Evolutionary conservation across 208 protist genomes (phyloP).

Genomic region (Acanthamoeba polyphaga): DNA sequence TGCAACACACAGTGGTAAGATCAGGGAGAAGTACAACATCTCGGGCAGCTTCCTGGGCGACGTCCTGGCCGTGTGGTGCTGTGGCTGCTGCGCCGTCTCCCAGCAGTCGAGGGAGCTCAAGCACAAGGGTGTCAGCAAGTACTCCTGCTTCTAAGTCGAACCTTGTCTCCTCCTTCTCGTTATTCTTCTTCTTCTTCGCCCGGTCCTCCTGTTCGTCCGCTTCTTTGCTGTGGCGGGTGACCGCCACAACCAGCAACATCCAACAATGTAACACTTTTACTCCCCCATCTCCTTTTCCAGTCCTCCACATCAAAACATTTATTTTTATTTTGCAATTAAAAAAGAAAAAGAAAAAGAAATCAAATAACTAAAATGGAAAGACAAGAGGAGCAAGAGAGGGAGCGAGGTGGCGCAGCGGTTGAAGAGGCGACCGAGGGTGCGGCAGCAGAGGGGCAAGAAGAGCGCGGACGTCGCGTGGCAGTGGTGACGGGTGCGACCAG

Average conservation of each 20-base stretch:
- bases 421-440: not conserved
- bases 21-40: constrained; percentile 75
- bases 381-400: not conserved
- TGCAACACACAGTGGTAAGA: constrained; percentile 12
- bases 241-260: too few species aligned
- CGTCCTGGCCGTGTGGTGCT: constrained; percentile 58
- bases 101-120: constrained; percentile 70
- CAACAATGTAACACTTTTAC: not conserved
- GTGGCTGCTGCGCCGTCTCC: constrained; percentile 17
- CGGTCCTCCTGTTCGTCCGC: too few species aligned
- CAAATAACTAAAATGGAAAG: not conserved
- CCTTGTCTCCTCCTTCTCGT: too few species aligned
- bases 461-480: not conserved
- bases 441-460: not conserved
- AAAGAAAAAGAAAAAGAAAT: too few species aligned
- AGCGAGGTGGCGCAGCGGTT: too few species aligned
- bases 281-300: not conserved
- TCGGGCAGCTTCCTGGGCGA: constrained; percentile 35
- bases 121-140: constrained; percentile 54
- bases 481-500: constrained; percentile 13
- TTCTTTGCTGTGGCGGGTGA: too few species aligned
- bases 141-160: constrained; percentile 21
- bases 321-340: too few species aligned
- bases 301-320: not conserved
- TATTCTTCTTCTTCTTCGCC: too few species aligned